Conservation (phyloP, 2,329 filamentous ascomycete genomes). For the Pestalotiopsis sp. region DNA sequence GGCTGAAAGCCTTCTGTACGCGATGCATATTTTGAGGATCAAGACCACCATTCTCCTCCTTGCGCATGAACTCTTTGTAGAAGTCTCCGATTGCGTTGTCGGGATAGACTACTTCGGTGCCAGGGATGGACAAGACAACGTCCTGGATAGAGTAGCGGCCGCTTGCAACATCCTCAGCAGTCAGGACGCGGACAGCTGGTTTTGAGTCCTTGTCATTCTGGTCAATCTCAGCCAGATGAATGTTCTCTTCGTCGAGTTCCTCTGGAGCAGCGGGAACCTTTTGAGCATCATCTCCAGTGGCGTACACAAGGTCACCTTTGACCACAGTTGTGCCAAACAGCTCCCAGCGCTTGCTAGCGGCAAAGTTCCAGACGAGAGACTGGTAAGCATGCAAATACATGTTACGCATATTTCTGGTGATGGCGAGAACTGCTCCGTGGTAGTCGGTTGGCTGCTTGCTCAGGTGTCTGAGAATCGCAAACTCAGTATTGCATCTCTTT, state of each 20-base stretch:
- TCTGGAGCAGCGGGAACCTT: slow-evolving; percentile 50
- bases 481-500: slow-evolving; percentile 80
- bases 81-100: slow-evolving; percentile 80
- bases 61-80: slow-evolving; percentile 86
- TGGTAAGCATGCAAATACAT: slow-evolving; percentile 99
- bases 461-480: slow-evolving; percentile 78
- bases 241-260: slow-evolving; percentile 68
- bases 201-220: slow-evolving; percentile 46
- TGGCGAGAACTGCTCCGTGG: slow-evolving; percentile 77
- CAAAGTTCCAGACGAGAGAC: slow-evolving; percentile 90
- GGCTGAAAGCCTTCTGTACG: slow-evolving; percentile 81
- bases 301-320: slow-evolving; percentile 81
- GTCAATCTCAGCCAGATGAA: slow-evolving; percentile 52
- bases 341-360: slow-evolving; percentile 79
- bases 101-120: slow-evolving; percentile 88
- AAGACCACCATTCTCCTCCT: slow-evolving; percentile 73
- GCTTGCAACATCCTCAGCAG: slow-evolving; percentile 75
- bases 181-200: slow-evolving; percentile 70
- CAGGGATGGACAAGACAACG: slow-evolving; percentile 88
- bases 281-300: slow-evolving; percentile 36
- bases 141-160: slow-evolving; percentile 84
- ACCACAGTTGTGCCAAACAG: slow-evolving; percentile 74
- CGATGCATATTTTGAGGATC: slow-evolving; percentile 88
- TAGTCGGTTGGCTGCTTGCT: slow-evolving; percentile 65
- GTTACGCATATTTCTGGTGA: slow-evolving; percentile 79